Evolutionary conservation across 139 green algal species (phyloP), one percentile per base, ranked within the genome.

Genomic region (Ettlia oleoabundans): DNA sequence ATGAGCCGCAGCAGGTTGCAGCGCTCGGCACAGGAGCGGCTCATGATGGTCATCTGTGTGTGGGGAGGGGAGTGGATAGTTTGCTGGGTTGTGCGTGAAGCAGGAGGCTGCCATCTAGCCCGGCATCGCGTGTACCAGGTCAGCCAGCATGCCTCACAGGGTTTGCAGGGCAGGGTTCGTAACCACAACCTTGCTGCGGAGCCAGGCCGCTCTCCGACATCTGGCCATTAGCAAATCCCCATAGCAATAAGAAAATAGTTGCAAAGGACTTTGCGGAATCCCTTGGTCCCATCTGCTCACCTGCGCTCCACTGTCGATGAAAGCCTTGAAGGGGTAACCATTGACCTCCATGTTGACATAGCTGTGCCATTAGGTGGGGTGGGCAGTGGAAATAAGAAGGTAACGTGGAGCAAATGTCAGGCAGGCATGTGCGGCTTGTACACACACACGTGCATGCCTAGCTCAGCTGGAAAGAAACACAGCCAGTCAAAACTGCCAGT

Each of bases 301-400:
- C 86, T 96, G 93, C 4, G 96, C 96, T 1, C 96, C 96, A 30
- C 86, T 92, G 88, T 97, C 91, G 4, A 97, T 87, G 76, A 98
- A 97, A 3, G 94, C 90, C 79, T 94, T 94, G 26, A 96, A 72
- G 15, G 86, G 78, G 19, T 91, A 80, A 3, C 93, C 89, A 70
- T 97, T 97, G 35, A 96, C 89, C 82, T 95, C 90, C 87, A 96
- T 94, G 61, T 95, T 79, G 10, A 97, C 91, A 61, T 97, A 97
- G 15, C 79, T 84, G 68, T 30, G 33, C 2, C 1, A 32, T 10
- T 19, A 3, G 32, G 33, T 24, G 63, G 7, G n/a, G 24, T 9
- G 63, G 30, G 26, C 38, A 5, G 63, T 40, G 28, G 69, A 19
- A 22, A 40, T 7, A 18, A 30, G 9, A 66, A 30, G n/a, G 47